Conservation (phyloP, 2,329 filamentous ascomycete genomes). For the Xylaria sp. region DNA sequence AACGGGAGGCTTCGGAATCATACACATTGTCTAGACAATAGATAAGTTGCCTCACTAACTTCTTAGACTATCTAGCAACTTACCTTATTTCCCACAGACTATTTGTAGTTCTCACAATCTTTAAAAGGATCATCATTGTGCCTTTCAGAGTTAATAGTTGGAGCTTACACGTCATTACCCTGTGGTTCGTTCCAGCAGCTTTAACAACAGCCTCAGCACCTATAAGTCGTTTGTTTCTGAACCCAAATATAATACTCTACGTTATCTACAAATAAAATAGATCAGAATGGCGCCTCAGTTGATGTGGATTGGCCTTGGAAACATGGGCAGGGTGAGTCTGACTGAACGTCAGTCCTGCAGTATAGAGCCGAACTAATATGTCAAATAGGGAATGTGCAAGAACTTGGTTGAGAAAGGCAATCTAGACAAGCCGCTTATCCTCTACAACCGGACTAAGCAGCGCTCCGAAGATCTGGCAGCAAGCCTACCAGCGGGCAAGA, state of each 20-base stretch:
- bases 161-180: slow-evolving; percentile 2
- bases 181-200: background rate
- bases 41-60: background rate
- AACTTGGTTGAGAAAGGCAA: slow-evolving; percentile 81
- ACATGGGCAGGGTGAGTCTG: slow-evolving; percentile 77
- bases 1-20: background rate
- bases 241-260: background rate
- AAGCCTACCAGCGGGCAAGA: slow-evolving; percentile 64
- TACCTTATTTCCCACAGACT: background rate
- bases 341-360: background rate
- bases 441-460: slow-evolving; percentile 79
- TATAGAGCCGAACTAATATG: slow-evolving; percentile 24
- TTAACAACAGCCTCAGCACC: background rate
- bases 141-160: background rate
- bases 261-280: background rate
- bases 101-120: background rate
- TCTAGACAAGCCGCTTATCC: slow-evolving; percentile 71
- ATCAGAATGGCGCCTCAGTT: slow-evolving; percentile 62
- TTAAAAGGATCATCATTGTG: background rate
- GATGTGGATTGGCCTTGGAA: slow-evolving; percentile 83
- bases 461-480: slow-evolving; percentile 68
- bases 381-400: slow-evolving; percentile 76
- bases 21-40: background rate
- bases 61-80: no score
- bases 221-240: background rate